Percentiles rank a stretch among this genome's conserved stretches.
These are phyloP conservation scores for Candida ponderosae DNA, from an alignment of 805 yeast species.

Conservation along the genomic window DNA sequence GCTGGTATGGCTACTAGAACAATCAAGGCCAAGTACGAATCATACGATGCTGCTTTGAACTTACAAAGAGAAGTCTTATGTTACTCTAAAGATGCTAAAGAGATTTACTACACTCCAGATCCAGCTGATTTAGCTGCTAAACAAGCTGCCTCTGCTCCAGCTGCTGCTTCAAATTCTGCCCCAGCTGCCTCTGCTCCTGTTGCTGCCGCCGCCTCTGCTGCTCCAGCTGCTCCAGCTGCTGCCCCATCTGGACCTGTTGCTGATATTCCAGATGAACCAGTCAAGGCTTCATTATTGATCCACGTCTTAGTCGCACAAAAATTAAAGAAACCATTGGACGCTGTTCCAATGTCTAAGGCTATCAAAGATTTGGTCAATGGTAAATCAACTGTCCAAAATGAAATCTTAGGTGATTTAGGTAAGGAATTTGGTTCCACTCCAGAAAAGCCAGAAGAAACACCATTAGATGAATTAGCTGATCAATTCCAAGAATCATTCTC, in stretches of 20 bases:
- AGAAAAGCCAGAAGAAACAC: constrained; percentile 98
- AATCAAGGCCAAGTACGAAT: constrained; percentile 85
- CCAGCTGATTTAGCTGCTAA: constrained; percentile 37
- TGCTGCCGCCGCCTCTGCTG: constrained; percentile 51
- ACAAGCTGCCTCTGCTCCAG: constrained; percentile 19
- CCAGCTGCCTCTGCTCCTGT: constrained; percentile 50
- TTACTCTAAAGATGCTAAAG: constrained; percentile 93
- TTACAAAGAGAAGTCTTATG: constrained; percentile 87
- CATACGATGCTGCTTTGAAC: constrained; percentile 92
- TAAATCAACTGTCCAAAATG: constrained; percentile 97
- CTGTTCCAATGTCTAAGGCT: constrained; percentile 83
- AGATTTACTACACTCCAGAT: constrained; percentile 89
- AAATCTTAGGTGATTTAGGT: constrained; percentile 96
- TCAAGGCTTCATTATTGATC: constrained; percentile 70
- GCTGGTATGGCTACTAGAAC: constrained; percentile 99
- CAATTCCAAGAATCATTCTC: constrained; percentile 84
- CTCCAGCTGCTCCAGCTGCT: constrained; percentile 53
- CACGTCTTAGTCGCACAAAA: constrained; percentile 94
- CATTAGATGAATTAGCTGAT: constrained; percentile 92
- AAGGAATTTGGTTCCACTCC: constrained; percentile 98
- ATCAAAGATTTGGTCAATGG: constrained; percentile 97
- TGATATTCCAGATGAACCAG: constrained; percentile 83
- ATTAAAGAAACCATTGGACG: constrained; percentile 83
- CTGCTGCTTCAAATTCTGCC: constrained; percentile 37
- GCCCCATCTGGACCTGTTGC: constrained; percentile 77